These are phyloP conservation scores for Fraxinus baroniana DNA, from an alignment of 305 asterid genomes.

Conservation along the genomic window DNA sequence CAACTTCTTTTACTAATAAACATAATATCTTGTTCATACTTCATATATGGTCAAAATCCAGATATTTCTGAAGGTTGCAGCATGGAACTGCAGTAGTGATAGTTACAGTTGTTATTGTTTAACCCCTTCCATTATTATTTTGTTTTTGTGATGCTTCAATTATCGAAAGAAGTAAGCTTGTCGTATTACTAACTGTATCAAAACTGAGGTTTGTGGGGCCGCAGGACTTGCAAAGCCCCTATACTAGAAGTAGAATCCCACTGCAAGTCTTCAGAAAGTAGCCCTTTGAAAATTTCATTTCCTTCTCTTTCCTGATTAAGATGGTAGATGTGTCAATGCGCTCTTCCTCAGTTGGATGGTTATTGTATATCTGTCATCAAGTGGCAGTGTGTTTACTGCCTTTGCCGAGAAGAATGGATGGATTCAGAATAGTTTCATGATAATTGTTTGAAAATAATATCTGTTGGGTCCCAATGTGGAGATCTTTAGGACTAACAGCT, in stretches of 20 bases:
- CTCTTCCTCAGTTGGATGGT: slow-evolving; percentile 2
- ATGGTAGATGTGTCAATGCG: neutral
- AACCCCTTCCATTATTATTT: neutral
- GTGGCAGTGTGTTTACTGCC: slow-evolving; percentile 9
- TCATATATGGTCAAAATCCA: neutral
- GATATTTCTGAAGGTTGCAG: neutral
- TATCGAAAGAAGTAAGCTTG: slow-evolving; percentile 8
- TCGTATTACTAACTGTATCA: neutral
- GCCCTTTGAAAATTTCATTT: neutral
- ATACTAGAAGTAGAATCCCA: neutral
- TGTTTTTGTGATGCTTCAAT: neutral
- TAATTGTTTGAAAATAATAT: slow-evolving; percentile 11
- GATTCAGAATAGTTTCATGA: slow-evolving; percentile 14
- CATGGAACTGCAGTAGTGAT: slow-evolving; percentile 11
- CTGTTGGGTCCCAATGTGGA: slow-evolving; percentile 8
- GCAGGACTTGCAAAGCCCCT: slow-evolving; percentile 6
- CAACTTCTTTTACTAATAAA: slow-evolving; percentile 1
- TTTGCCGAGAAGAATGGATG: slow-evolving; percentile 14
- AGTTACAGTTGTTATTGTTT: neutral
- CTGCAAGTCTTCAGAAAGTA: slow-evolving; percentile 5
- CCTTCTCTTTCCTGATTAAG: slow-evolving; percentile 14
- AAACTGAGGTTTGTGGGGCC: neutral
- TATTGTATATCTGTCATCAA: neutral
- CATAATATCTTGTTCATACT: neutral
- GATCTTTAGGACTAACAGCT: slow-evolving; percentile 21